These are phyloP conservation scores for Lactifluus subvellereus DNA, from an alignment of 768 basidiomycete genomes.

Conservation along the genomic window DNA sequence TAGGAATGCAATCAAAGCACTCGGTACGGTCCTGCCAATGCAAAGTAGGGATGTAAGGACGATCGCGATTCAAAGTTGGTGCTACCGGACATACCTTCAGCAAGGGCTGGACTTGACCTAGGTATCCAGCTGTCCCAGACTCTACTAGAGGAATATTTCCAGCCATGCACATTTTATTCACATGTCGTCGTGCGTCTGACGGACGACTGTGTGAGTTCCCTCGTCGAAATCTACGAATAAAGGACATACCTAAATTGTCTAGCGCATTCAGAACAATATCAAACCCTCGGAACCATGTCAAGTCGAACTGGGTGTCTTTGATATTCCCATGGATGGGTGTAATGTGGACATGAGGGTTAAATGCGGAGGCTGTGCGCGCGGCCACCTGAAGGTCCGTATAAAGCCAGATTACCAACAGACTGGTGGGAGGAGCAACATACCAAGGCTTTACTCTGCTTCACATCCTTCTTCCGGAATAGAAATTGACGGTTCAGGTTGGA, in stretches of 20 bases:
- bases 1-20: constrained; percentile 95
- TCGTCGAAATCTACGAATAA: background rate
- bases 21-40: constrained; percentile 69
- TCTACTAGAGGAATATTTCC: constrained; percentile 87
- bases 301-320: constrained; percentile 85
- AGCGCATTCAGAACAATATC: constrained; percentile 93
- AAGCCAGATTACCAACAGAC: background rate
- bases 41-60: background rate
- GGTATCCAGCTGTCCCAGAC: constrained; percentile 93
- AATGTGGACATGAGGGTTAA: constrained; percentile 85
- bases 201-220: background rate
- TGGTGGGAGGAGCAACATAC: constrained; percentile 38
- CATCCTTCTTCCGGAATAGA: constrained; percentile 93
- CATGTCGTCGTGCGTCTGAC: constrained; percentile 89
- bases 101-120: constrained; percentile 94
- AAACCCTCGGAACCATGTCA: constrained; percentile 86
- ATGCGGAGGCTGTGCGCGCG: constrained; percentile 71
- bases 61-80: background rate
- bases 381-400: constrained; percentile 50
- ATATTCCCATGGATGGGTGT: constrained; percentile 92
- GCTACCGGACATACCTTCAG: constrained; percentile 52
- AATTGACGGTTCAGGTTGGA: constrained; percentile 98
- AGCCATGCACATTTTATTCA: constrained; percentile 97
- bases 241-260: constrained; percentile 83
- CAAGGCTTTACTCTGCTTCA: constrained; percentile 93